Base-by-base conservation (phyloP, 257 asterid species). In the Paraleonurus japonicus region DNA sequence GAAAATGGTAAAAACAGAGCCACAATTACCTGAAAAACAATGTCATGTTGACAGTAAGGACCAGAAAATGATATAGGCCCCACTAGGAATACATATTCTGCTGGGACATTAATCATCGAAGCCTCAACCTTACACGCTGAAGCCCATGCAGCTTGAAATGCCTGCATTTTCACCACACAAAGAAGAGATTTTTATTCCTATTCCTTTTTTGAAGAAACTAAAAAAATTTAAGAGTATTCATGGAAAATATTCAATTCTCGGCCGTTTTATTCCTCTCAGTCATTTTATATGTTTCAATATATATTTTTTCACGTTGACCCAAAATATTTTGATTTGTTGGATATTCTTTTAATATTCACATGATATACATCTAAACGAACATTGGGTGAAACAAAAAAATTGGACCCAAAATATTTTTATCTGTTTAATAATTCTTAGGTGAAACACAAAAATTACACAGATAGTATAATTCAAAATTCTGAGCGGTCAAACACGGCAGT, bases 1-100 rank as follows among this genome's bases (percentile, higher is more conserved):
- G 48, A 61, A 32, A 70, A 23, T 3, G 12, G 17, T 12, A 3
- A 13, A 41, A 41, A 41, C 48, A 41, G 48, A 41, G 48, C 5
- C 1, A 47, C 9, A 9, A 5, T 61, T 80, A 93, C 98, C 96
- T 93, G 97, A 75, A 93, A 93, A 74, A 89, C 86, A 68, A 93
- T 89, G 86, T 87, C 73, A 45, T 80, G 95, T 35, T 90, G 89
- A 28, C 98, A 93, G 64, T 93, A 85, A 47, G 98, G 97, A 16
- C 97, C 98, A 9, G 98, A 86, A 77, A 93, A 90, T 8, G 97
- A 89, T 69, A 87, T 86, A 67, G 98, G 96, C 3, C 95, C 94
- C 53, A 93, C 96, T 7, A 90, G 87, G 80, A 93, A 93, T 20
- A 70, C 74, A 27, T 82, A 75, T 16, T 81, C 26, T 69, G 90